A percentile compares a stretch with the other conserved stretches of the same genome.
Conservation (phyloP, 768 basidiomycete species). For the Podaxis pistillaris region DNA sequence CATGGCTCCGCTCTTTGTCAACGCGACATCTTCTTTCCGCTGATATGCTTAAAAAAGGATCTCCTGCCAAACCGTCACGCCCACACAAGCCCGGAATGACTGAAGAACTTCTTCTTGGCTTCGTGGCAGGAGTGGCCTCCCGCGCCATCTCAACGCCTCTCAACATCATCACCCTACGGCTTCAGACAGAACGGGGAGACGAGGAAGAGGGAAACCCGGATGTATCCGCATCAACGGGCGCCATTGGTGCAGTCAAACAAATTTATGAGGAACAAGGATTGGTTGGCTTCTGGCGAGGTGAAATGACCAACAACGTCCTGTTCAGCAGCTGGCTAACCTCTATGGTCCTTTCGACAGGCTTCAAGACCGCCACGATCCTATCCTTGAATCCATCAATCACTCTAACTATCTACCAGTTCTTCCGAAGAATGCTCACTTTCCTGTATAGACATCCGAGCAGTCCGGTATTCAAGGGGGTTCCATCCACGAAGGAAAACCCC, state of each 20-base stretch:
- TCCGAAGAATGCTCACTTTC: slow-evolving; percentile 36
- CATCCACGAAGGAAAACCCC: background rate
- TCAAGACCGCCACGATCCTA: slow-evolving; percentile 46
- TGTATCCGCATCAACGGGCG: slow-evolving; percentile 19
- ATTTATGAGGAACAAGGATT: slow-evolving; percentile 51
- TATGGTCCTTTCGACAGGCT: slow-evolving; percentile 33
- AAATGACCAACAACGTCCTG: background rate
- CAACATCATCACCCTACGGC: slow-evolving; percentile 51
- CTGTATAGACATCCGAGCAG: slow-evolving; percentile 20
- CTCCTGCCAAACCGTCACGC: background rate
- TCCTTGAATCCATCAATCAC: slow-evolving; percentile 60
- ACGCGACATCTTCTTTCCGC: slow-evolving; percentile 30
- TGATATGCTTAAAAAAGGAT: background rate
- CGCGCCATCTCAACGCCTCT: slow-evolving; percentile 55
- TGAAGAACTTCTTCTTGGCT: slow-evolving; percentile 55
- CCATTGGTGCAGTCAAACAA: slow-evolving; percentile 32
- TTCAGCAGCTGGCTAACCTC: background rate
- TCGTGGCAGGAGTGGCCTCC: slow-evolving; percentile 54
- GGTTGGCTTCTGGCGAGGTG: slow-evolving; percentile 57
- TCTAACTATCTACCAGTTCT: slow-evolving; percentile 50
- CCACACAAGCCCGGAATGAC: slow-evolving; percentile 34
- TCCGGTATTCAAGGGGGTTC: background rate
- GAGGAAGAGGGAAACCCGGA: slow-evolving; percentile 26
- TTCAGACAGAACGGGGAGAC: slow-evolving; percentile 43
- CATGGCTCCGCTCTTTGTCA: slow-evolving; percentile 42